phyloP scores from a whole-genome alignment of 208 protist genomes.

The Leishmania arabica region DNA sequence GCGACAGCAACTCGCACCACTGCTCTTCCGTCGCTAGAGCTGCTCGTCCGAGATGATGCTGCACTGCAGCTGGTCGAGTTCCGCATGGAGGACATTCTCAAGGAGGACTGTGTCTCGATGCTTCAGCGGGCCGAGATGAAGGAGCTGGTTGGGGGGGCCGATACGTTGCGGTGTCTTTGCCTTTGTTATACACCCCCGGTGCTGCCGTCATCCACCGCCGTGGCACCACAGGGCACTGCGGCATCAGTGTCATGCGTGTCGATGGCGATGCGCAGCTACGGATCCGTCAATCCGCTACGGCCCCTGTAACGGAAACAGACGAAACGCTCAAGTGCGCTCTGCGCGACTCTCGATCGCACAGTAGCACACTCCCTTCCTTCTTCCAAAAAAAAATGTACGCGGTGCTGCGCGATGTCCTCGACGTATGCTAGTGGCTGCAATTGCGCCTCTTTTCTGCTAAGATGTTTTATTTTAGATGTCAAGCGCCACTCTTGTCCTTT shows the following conservation, averaged over 20 bases:
- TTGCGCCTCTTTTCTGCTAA: neutral
- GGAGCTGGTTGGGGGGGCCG: conserved; percentile 13
- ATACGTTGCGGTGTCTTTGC: conserved; percentile 10
- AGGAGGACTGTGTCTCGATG: conserved; percentile 24
- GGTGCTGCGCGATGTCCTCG: neutral
- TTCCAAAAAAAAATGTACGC: neutral
- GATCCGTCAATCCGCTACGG: conserved; percentile 16
- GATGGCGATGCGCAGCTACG: conserved; percentile 24
- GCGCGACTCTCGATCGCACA: too few relatives aligned
- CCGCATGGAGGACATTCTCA: conserved; percentile 29
- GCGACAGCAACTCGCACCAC: neutral
- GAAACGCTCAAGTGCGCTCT: neutral
- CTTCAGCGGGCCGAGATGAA: conserved; percentile 14
- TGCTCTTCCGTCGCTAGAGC: neutral
- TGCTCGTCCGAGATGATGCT: conserved; percentile 8
- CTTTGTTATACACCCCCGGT: conserved; percentile 23
- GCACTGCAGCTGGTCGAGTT: conserved; percentile 23
- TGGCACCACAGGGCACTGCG: neutral
- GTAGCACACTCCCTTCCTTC: neutral
- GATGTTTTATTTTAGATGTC: neutral
- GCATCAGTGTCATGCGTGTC: neutral
- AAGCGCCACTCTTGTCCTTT: neutral
- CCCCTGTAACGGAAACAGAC: neutral
- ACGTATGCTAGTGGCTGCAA: neutral
- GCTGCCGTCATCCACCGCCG: neutral